These are phyloP conservation scores for Coffea humblotiana DNA, from an alignment of 305 asterid species.

Conservation along the genomic window DNA sequence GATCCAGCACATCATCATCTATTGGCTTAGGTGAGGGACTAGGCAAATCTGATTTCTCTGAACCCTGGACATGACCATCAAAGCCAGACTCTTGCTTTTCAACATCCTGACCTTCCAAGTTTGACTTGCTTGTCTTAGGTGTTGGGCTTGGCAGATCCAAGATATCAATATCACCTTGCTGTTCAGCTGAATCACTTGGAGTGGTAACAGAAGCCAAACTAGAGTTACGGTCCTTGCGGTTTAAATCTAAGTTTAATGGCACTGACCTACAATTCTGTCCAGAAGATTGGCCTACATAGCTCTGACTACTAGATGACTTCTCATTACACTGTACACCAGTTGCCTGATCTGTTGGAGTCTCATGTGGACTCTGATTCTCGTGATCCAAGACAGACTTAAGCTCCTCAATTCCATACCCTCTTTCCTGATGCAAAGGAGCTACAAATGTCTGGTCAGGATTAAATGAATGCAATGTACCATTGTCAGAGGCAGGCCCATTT, in stretches of 20 bases:
- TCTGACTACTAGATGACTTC: constrained; percentile 28
- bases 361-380: constrained; percentile 30
- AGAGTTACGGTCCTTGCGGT: constrained; percentile 34
- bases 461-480: constrained; percentile 7
- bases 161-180: constrained; percentile 24
- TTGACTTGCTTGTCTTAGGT: constrained; percentile 33
- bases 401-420: constrained; percentile 36
- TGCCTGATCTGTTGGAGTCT: constrained; percentile 26
- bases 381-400: constrained; percentile 29
- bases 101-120: constrained; percentile 32
- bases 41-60: constrained; percentile 47
- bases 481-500: constrained; percentile 34
- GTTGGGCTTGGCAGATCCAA: constrained; percentile 55
- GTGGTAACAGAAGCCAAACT: constrained; percentile 34
- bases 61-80: constrained; percentile 37
- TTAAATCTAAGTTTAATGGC: constrained; percentile 47
- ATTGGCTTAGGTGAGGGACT: constrained; percentile 38
- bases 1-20: constrained; percentile 45
- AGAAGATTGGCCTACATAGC: constrained; percentile 37
- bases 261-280: constrained; percentile 44
- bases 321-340: constrained; percentile 35
- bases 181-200: constrained; percentile 38
- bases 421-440: constrained; percentile 31
- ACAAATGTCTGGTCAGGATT: constrained; percentile 11
- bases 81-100: constrained; percentile 39